A percentile compares a stretch with the other conserved stretches of the same genome.
These are phyloP conservation scores for Aegilops tauschii DNA, from an alignment of 176 grass and related monocot genomes.

Conservation along the genomic window DNA sequence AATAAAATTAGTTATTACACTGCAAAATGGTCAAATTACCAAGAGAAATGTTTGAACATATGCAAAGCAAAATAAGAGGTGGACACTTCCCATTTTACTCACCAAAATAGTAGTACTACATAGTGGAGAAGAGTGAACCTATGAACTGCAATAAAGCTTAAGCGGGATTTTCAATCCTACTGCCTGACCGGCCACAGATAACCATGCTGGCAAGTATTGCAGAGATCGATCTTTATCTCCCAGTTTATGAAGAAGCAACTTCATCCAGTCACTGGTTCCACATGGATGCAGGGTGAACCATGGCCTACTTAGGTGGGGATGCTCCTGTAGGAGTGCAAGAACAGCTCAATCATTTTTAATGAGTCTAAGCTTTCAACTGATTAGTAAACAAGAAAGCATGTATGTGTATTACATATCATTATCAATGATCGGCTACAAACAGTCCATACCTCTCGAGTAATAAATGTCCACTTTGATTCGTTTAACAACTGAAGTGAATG, in stretches of 20 bases:
- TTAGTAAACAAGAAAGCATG: not conserved
- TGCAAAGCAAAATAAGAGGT: not conserved
- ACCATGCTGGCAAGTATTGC: conserved; percentile 78
- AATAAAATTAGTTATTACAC: conserved; percentile 11
- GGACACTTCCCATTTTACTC: not conserved
- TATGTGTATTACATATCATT: not conserved
- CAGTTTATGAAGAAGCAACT: conserved; percentile 49
- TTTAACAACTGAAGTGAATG: conserved; percentile 46
- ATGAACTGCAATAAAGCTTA: conserved; percentile 45
- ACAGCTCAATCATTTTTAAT: not conserved
- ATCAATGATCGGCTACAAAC: not conserved
- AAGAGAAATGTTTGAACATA: not conserved
- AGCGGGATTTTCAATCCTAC: conserved; percentile 77
- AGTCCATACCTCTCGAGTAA: conserved; percentile 77
- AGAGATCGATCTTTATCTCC: not conserved
- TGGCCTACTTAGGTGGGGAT: conserved; percentile 76
- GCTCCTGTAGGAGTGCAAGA: conserved; percentile 59
- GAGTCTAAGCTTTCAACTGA: not conserved
- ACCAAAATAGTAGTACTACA: not conserved
- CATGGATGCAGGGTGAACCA: conserved; percentile 95
- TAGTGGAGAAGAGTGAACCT: conserved; percentile 15
- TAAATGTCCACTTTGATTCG: conserved; percentile 90
- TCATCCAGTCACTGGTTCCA: conserved; percentile 87
- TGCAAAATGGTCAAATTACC: not conserved
- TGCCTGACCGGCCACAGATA: conserved; percentile 76